phyloP scores from a whole-genome alignment of 768 basidiomycete genomes.

The Phaeotremella skinneri region DNA sequence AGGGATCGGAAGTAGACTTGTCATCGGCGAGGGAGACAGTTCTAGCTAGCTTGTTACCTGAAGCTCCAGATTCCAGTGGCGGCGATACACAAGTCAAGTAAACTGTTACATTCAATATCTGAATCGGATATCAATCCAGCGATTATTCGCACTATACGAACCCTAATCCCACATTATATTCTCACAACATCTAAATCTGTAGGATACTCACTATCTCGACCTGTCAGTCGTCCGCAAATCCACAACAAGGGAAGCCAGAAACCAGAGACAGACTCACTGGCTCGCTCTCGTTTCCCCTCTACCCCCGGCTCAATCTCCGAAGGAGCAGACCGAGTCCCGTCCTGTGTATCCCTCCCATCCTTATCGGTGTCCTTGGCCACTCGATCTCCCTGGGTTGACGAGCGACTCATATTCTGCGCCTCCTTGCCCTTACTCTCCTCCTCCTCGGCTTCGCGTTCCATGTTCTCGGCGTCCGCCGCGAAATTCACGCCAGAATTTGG shows the following conservation, averaged over 20 bases:
- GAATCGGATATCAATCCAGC: not conserved
- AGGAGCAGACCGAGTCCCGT: too few relatives aligned
- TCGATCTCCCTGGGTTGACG: not conserved
- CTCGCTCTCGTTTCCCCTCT: constrained; percentile 13
- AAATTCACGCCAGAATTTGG: constrained; percentile 39
- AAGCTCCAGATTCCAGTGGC: too few relatives aligned
- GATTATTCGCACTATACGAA: too few relatives aligned
- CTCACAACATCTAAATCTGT: constrained; percentile 10
- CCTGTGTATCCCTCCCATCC: not conserved
- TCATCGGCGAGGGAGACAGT: too few relatives aligned
- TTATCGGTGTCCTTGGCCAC: not conserved
- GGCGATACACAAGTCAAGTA: too few relatives aligned
- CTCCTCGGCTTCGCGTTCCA: constrained; percentile 40
- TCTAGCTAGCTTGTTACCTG: too few relatives aligned
- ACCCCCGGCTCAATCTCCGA: constrained; percentile 4
- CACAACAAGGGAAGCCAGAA: too few relatives aligned
- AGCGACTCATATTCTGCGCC: constrained; percentile 18
- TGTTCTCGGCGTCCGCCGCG: constrained; percentile 37
- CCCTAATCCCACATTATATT: too few relatives aligned
- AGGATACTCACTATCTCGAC: constrained; percentile 19
- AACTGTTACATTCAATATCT: too few relatives aligned
- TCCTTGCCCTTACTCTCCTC: constrained; percentile 44
- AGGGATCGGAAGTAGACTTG: too few relatives aligned
- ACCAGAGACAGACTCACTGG: constrained; percentile 2
- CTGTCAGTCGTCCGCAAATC: not conserved